Percentiles rank a stretch among this genome's conserved stretches.
phyloP scores from a whole-genome alignment of 164 flowering plant species.

The Nymphaea thermarum region DNA sequence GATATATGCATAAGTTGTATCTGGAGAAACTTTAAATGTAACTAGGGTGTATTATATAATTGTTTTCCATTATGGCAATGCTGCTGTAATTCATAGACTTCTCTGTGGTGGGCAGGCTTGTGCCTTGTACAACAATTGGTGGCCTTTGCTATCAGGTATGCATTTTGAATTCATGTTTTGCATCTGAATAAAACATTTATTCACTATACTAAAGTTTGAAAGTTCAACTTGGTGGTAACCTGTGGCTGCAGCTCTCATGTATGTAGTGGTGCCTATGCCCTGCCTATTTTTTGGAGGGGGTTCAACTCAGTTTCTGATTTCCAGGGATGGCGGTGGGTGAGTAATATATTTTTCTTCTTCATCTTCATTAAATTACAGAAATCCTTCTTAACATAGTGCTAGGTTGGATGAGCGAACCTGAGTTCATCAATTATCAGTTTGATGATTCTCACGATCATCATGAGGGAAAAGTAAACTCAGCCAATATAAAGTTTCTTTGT shows the following conservation, averaged over 20 bases:
- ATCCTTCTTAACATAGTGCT: background rate
- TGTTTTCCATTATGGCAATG: background rate
- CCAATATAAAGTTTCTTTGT: too few species aligned
- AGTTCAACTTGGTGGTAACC: background rate
- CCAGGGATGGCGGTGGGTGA: conserved; percentile 95
- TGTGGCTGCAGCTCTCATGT: conserved; percentile 68
- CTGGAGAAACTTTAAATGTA: too few species aligned
- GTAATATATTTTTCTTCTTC: conserved; percentile 9
- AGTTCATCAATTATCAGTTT: background rate
- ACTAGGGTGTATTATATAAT: too few species aligned
- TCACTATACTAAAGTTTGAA: background rate
- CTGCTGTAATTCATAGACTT: conserved; percentile 1
- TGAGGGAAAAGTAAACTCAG: too few species aligned
- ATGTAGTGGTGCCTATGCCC: conserved; percentile 95
- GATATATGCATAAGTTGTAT: too few species aligned
- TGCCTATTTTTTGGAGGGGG: conserved; percentile 96
- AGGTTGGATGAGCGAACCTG: background rate
- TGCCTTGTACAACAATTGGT: conserved; percentile 89
- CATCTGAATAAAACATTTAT: conserved; percentile 2
- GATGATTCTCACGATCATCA: background rate
- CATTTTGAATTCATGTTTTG: background rate
- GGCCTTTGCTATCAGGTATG: conserved; percentile 92
- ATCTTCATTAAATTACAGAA: background rate
- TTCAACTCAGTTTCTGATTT: conserved; percentile 71
- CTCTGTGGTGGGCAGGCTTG: conserved; percentile 58